phyloP scores from a whole-genome alignment of 805 yeast species.

The Candida chauliodis region DNA sequence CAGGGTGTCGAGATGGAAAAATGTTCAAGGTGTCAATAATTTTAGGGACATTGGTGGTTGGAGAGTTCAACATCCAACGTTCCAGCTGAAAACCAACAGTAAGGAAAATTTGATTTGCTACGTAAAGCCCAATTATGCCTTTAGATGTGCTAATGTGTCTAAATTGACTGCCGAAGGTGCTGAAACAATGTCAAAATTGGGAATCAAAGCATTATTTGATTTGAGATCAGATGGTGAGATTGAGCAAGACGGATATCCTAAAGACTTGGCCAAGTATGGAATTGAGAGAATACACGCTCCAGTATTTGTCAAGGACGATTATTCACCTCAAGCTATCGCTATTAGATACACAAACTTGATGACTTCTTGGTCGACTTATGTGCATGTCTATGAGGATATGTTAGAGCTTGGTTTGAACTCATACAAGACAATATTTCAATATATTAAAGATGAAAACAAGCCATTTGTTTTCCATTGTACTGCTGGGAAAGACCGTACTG shows the following conservation, averaged over 20 bases:
- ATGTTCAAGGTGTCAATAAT: slow-evolving; percentile 64
- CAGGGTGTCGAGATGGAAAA: slow-evolving; percentile 53
- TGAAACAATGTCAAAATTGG: slow-evolving; percentile 35
- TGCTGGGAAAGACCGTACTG: slow-evolving; percentile 87
- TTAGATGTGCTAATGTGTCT: slow-evolving; percentile 61
- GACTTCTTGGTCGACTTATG: slow-evolving; percentile 60
- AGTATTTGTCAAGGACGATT: slow-evolving; percentile 49
- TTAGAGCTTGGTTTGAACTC: slow-evolving; percentile 46
- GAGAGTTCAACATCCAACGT: slow-evolving; percentile 35
- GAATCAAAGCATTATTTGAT: slow-evolving; percentile 59
- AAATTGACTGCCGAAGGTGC: slow-evolving; percentile 51
- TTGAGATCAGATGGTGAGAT: slow-evolving; percentile 62
- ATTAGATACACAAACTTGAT: slow-evolving; percentile 50
- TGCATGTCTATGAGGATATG: slow-evolving; percentile 58
- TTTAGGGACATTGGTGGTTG: slow-evolving; percentile 84
- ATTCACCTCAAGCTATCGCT: slow-evolving; percentile 65
- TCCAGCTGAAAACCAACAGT: slow-evolving; percentile 5
- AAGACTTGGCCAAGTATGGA: slow-evolving; percentile 35
- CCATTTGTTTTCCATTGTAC: slow-evolving; percentile 70
- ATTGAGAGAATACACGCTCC: slow-evolving; percentile 52
- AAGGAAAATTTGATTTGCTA: slow-evolving; percentile 21
- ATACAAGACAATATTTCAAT: slow-evolving; percentile 49
- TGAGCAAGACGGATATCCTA: slow-evolving; percentile 41
- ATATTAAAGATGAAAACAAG: slow-evolving; percentile 49
- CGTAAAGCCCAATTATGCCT: slow-evolving; percentile 54